Conservation (phyloP, 176 grass and related monocot species). For the Elaeis guineensis region DNA sequence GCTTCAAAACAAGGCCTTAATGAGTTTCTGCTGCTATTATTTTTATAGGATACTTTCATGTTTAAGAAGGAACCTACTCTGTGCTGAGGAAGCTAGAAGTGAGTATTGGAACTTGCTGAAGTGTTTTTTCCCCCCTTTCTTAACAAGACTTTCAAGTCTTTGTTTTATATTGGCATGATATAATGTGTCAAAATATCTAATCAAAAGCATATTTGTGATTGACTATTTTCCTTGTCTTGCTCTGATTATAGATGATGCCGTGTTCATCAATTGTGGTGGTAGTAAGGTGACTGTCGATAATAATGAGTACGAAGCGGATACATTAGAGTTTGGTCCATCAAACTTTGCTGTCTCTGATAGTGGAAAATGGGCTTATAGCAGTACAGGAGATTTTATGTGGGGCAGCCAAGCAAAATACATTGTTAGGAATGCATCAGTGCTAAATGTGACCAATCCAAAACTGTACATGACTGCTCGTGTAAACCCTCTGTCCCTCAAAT, state of each 20-base stretch:
- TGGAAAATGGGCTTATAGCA: neutral
- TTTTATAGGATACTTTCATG: neutral
- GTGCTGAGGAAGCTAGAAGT: neutral
- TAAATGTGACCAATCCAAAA: neutral
- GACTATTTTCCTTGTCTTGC: no score
- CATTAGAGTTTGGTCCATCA: neutral
- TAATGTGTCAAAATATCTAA: no score
- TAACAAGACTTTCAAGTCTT: no score
- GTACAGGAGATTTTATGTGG: conserved; percentile 1
- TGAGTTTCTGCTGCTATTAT: no score
- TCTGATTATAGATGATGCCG: neutral
- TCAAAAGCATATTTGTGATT: no score
- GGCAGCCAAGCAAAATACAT: neutral
- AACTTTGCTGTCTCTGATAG: neutral
- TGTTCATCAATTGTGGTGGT: conserved; percentile 17
- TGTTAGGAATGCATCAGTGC: neutral
- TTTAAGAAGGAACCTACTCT: conserved; percentile 4
- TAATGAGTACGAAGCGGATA: neutral
- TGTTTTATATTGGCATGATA: no score
- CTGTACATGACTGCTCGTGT: conserved; percentile 5
- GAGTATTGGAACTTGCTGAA: conserved; percentile 1
- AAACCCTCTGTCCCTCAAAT: neutral
- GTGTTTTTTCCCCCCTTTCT: no score
- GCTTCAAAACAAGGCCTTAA: no score
- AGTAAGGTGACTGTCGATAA: neutral